These are phyloP conservation scores for Leccinum disarticulatum DNA, from an alignment of 768 basidiomycete species.

Conservation along the genomic window DNA sequence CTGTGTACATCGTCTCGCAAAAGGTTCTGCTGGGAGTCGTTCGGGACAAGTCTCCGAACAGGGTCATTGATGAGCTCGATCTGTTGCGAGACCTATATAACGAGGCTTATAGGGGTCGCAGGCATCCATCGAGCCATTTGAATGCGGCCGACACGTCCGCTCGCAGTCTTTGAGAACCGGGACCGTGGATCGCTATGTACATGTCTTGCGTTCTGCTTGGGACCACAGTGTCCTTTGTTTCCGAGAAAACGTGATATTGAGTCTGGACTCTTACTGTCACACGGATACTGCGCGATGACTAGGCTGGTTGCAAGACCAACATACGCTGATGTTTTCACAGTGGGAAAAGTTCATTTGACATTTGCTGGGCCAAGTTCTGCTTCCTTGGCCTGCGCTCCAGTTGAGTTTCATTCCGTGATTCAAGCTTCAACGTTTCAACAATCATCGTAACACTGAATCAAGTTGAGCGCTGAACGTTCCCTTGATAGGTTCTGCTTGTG, in stretches of 20 bases:
- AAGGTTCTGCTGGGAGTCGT: constrained; percentile 25
- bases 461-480: no score
- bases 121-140: constrained; percentile 6
- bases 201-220: not conserved
- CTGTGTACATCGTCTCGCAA: constrained; percentile 31
- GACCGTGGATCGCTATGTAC: not conserved
- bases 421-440: no score
- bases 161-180: constrained; percentile 12
- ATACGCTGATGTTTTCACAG: no score
- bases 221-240: not conserved
- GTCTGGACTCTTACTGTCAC: not conserved
- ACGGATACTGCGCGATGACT: no score
- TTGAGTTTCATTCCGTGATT: no score
- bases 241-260: not conserved
- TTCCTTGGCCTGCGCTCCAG: no score
- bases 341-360: no score
- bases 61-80: constrained; percentile 28
- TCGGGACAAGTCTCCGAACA: constrained; percentile 21
- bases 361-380: no score
- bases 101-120: constrained; percentile 15
- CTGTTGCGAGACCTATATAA: constrained; percentile 25
- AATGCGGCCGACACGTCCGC: constrained; percentile 3
- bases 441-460: no score
- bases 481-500: no score
- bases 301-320: no score